These are phyloP conservation scores for Neurospora sp. DNA, from an alignment of 495 filamentous ascomycete species.

Conservation along the genomic window DNA sequence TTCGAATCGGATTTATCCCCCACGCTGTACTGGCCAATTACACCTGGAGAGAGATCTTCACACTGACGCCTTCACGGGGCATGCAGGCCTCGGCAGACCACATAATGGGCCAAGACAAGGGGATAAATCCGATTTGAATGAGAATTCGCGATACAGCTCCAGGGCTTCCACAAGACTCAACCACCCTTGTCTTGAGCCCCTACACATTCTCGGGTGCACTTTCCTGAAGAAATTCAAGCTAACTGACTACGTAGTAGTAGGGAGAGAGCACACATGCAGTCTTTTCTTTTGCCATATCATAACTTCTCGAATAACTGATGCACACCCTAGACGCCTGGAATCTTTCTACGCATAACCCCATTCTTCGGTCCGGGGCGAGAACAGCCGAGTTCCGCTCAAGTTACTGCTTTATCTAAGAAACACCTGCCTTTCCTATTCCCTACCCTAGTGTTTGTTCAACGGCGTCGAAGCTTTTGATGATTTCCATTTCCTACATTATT, in stretches of 20 bases:
- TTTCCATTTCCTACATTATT: background rate
- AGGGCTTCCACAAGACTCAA: background rate
- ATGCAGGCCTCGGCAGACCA: too few species aligned
- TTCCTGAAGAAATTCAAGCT: background rate
- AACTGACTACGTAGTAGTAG: background rate
- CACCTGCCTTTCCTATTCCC: background rate
- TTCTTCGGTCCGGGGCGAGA: background rate
- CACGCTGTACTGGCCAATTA: too few species aligned
- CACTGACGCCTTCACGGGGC: too few species aligned
- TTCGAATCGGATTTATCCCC: too few species aligned
- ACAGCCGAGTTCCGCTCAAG: background rate
- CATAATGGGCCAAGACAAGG: too few species aligned
- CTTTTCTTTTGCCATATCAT: background rate
- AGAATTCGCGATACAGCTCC: too few species aligned
- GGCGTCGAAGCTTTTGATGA: background rate
- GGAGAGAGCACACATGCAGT: background rate
- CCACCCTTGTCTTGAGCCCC: background rate
- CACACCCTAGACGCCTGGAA: background rate
- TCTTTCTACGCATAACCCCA: background rate
- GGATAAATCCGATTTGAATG: too few species aligned
- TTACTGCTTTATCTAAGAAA: background rate
- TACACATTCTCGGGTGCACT: background rate
- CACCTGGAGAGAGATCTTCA: too few species aligned
- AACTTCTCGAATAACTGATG: background rate
- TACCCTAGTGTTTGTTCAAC: background rate